A percentile compares a stretch with the other conserved stretches of the same genome.
phyloP scores from a whole-genome alignment of 2,329 filamentous ascomycete species.

The Xenoacremonium recifei region DNA sequence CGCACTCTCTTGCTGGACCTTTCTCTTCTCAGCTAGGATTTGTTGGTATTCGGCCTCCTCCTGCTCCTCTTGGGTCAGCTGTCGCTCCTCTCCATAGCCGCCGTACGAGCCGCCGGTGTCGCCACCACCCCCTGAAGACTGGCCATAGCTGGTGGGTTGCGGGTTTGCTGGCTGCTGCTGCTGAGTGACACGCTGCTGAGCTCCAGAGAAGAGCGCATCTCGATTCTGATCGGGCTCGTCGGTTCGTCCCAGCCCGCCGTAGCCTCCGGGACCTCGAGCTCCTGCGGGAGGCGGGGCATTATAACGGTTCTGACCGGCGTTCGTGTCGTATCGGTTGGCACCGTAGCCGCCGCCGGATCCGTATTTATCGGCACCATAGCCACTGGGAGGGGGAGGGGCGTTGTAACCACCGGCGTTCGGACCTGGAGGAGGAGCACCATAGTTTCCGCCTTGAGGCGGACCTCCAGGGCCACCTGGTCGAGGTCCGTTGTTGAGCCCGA shows the following conservation, averaged over 20 bases:
- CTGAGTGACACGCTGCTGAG: constrained; percentile 48
- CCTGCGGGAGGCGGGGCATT: constrained; percentile 27
- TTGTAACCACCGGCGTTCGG: constrained; percentile 15
- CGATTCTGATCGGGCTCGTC: constrained; percentile 51
- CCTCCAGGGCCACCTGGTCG: constrained; percentile 34
- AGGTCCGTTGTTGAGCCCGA: constrained; percentile 30
- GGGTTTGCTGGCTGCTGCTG: constrained; percentile 26
- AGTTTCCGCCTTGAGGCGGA: constrained; percentile 23
- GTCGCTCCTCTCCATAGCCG: constrained; percentile 65
- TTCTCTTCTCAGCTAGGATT: constrained; percentile 50
- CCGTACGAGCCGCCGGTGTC: constrained; percentile 36
- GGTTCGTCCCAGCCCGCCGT: constrained; percentile 56
- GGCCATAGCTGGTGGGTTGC: constrained; percentile 19
- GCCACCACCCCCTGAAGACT: constrained; percentile 20
- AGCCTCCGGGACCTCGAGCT: constrained; percentile 53
- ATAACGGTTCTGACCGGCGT: constrained; percentile 27
- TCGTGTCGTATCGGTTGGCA: constrained; percentile 50
- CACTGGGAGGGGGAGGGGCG: constrained; percentile 27
- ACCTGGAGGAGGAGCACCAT: constrained; percentile 19
- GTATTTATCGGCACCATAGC: constrained; percentile 55
- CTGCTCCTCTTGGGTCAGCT: constrained; percentile 78
- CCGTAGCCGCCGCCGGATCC: constrained; percentile 52
- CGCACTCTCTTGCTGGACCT: constrained; percentile 75
- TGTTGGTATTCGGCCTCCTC: constrained; percentile 71
- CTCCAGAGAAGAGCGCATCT: constrained; percentile 62